These are phyloP conservation scores for Penstemon eatonii DNA, from an alignment of 257 asterid species.

Conservation along the genomic window DNA sequence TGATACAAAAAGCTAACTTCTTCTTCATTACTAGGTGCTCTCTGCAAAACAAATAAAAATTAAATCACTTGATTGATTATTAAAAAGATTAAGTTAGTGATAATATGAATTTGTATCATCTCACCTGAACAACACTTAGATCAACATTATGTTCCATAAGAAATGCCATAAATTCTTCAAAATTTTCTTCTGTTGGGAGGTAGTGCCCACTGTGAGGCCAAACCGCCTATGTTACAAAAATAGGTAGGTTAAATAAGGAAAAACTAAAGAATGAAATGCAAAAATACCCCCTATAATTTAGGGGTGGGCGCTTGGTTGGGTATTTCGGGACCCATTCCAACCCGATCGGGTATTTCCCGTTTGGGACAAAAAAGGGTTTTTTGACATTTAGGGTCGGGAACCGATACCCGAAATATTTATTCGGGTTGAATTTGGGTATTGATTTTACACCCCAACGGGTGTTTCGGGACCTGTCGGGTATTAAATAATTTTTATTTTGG, in stretches of 20 bases:
- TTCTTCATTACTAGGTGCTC: slow-evolving; percentile 47
- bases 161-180: slow-evolving; percentile 71
- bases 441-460: no score
- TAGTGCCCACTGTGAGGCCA: slow-evolving; percentile 99
- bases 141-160: slow-evolving; percentile 65
- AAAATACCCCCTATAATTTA: no score
- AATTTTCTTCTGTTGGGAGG: slow-evolving; percentile 89
- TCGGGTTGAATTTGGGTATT: no score
- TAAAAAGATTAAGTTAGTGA: background rate
- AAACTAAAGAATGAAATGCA: background rate
- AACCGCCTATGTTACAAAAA: slow-evolving; percentile 51
- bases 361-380: no score
- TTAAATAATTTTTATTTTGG: no score
- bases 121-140: slow-evolving; percentile 64
- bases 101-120: background rate
- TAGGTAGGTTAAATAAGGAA: background rate
- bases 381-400: no score
- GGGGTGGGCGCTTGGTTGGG: no score
- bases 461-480: no score
- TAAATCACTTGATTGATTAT: background rate
- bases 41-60: slow-evolving; percentile 42
- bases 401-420: no score
- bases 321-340: no score
- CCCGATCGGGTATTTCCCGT: no score
- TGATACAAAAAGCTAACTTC: slow-evolving; percentile 43